These are phyloP conservation scores for Sonneratia caseolaris DNA, from an alignment of 345 rosid genomes.

Conservation along the genomic window DNA sequence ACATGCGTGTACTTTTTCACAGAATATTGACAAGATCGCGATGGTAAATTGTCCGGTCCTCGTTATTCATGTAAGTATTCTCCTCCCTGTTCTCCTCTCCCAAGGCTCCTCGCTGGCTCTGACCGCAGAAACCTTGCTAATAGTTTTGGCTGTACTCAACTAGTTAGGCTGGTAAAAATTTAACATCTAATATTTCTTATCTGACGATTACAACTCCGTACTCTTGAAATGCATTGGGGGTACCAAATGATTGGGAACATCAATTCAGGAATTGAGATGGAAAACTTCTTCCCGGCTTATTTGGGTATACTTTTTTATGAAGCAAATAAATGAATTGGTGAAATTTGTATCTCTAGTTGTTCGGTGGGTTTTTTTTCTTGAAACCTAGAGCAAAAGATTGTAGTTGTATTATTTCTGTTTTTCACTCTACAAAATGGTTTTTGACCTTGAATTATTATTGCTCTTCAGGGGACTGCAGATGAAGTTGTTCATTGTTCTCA, in stretches of 20 bases:
- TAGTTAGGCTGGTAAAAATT: neutral
- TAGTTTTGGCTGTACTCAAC: neutral
- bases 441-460: constrained; percentile 3
- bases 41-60: constrained; percentile 67
- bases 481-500: constrained; percentile 87
- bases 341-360: neutral
- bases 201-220: neutral
- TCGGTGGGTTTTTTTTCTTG: neutral
- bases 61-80: constrained; percentile 66
- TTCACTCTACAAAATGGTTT: constrained; percentile 1
- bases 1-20: constrained; percentile 9
- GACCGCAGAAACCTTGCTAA: neutral
- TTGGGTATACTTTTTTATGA: neutral
- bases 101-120: neutral
- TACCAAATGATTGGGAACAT: neutral
- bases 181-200: neutral
- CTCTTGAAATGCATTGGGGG: neutral
- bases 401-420: neutral
- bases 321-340: neutral
- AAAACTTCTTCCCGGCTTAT: neutral
- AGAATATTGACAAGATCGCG: constrained; percentile 91
- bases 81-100: neutral
- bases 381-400: neutral
- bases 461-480: constrained; percentile 68
- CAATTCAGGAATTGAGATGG: neutral